Evolutionary conservation across 345 rosid species (phyloP).

Genomic region (Arabidopsis suecica): DNA sequence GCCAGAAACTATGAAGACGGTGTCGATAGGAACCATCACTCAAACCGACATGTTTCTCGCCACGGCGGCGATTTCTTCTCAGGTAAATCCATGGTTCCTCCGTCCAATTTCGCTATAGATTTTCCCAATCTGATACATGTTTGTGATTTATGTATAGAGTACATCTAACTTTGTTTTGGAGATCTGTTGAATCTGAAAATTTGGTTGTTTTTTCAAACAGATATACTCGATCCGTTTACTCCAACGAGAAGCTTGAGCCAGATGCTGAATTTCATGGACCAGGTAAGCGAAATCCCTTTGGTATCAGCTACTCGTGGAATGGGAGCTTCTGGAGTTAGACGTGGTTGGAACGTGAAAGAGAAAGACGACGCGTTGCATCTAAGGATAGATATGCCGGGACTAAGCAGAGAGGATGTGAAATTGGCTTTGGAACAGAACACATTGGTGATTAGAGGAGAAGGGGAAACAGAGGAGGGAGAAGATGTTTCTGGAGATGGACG

Average conservation of each 20-base stretch:
- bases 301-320: conserved; percentile 42
- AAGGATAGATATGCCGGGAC: conserved; percentile 64
- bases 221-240: conserved; percentile 42
- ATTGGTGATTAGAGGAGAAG: conserved; percentile 66
- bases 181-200: not conserved
- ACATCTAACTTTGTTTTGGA: not conserved
- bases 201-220: not conserved
- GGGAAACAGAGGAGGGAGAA: conserved; percentile 45
- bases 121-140: not conserved
- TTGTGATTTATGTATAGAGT: not conserved
- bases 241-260: conserved; percentile 55
- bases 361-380: conserved; percentile 48
- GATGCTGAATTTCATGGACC: conserved; percentile 62
- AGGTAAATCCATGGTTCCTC: not conserved
- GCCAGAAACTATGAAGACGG: conserved; percentile 23
- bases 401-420: conserved; percentile 60
- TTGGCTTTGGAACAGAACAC: conserved; percentile 61
- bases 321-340: conserved; percentile 41
- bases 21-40: not conserved
- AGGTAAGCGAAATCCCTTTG: conserved; percentile 46
- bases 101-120: not conserved
- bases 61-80: conserved; percentile 24
- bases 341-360: conserved; percentile 50
- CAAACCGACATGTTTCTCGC: conserved; percentile 14
- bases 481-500: conserved; percentile 41